Conservation (phyloP, 192 early-diverging fungal species). For the Lobulomyces angularis region DNA sequence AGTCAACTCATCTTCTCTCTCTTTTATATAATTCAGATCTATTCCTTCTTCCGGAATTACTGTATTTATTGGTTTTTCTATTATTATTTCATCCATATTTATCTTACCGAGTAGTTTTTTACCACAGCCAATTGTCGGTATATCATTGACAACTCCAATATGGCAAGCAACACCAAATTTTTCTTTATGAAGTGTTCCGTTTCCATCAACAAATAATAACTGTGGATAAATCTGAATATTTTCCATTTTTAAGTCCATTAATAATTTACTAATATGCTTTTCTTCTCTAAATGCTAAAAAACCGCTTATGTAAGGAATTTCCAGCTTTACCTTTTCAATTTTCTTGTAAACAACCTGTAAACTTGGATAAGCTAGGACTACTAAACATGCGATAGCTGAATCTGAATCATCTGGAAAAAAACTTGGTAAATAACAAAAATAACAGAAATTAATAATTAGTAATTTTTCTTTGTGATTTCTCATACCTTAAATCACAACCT, state of each 20-base stretch:
- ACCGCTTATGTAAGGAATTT: constrained; percentile 71
- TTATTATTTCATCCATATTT: too few species aligned
- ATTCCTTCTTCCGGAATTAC: constrained; percentile 52
- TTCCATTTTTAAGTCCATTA: constrained; percentile 33
- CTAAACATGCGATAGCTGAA: constrained; percentile 60
- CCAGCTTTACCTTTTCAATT: constrained; percentile 43
- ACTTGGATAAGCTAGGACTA: constrained; percentile 56
- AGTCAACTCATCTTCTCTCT: constrained; percentile 17
- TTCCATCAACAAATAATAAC: constrained; percentile 75
- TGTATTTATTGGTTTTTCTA: too few species aligned
- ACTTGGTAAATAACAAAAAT: too few species aligned
- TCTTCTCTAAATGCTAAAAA: constrained; percentile 90
- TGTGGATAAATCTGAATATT: constrained; percentile 56
- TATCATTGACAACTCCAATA: constrained; percentile 23
- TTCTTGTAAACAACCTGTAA: constrained; percentile 55
- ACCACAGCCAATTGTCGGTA: constrained; percentile 76
- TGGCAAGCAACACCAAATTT: constrained; percentile 71
- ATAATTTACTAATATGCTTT: constrained; percentile 39
- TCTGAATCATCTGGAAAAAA: constrained; percentile 39
- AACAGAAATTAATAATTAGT: too few species aligned
- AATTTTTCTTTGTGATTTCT: too few species aligned
- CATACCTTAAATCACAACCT: too few species aligned
- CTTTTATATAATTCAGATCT: constrained; percentile 42
- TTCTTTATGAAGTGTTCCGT: constrained; percentile 77
- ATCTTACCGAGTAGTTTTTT: constrained; percentile 88